Percentiles rank a stretch among this genome's conserved stretches.
phyloP scores from a whole-genome alignment of 371 early-diverging fungal genomes.

The Circinella minor region DNA sequence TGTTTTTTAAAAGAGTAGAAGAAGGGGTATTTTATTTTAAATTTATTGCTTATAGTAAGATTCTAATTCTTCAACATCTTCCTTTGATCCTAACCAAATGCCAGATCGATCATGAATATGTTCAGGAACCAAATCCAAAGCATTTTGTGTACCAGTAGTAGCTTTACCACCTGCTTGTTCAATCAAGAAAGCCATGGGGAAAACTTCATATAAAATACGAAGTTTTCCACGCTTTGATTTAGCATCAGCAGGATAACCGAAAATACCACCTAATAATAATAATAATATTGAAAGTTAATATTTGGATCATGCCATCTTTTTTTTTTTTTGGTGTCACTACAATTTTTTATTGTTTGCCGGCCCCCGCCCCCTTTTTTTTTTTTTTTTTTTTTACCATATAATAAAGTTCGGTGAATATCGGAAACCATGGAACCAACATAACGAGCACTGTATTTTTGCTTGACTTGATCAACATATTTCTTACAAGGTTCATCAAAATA shows the following conservation, averaged over 20 bases:
- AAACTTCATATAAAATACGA: slow-evolving; percentile 96
- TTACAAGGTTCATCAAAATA: slow-evolving; percentile 90
- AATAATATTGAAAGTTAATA: too few relatives aligned
- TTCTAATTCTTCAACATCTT: slow-evolving; percentile 89
- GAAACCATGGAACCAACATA: slow-evolving; percentile 99
- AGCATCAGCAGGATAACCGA: slow-evolving; percentile 85
- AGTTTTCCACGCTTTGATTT: slow-evolving; percentile 94
- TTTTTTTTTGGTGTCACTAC: background rate
- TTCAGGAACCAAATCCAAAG: slow-evolving; percentile 88
- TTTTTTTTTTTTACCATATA: slow-evolving; percentile 66
- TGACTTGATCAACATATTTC: slow-evolving; percentile 88
- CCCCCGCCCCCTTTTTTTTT: too few relatives aligned
- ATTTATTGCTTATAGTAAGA: slow-evolving; percentile 42
- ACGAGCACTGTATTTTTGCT: slow-evolving; percentile 93
- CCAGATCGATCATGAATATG: slow-evolving; percentile 91
- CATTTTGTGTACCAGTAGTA: slow-evolving; percentile 79
- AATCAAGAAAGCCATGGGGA: slow-evolving; percentile 95
- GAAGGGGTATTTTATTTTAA: background rate
- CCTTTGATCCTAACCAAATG: slow-evolving; percentile 91
- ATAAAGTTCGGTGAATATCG: slow-evolving; percentile 96
- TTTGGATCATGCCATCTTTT: background rate
- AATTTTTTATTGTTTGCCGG: background rate
- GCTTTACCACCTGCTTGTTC: slow-evolving; percentile 98
- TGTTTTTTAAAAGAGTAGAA: too few relatives aligned
- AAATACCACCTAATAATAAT: slow-evolving; percentile 63